Base-by-base conservation (phyloP, 805 yeast species). In the Ogataea nakhonphanomensis region DNA sequence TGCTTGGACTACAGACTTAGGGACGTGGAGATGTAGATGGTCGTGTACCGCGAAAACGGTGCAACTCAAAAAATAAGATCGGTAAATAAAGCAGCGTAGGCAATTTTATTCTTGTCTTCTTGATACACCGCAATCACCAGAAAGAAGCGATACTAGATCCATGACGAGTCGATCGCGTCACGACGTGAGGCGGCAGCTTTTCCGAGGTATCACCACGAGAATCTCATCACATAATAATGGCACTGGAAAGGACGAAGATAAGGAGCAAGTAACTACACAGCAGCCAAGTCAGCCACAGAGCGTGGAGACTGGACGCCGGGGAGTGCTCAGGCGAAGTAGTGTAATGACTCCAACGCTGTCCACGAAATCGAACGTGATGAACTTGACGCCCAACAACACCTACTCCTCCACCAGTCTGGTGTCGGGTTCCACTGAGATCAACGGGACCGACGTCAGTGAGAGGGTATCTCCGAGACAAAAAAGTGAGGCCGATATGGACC, bases 1-100 rank as follows among this genome's bases (percentile, higher is more conserved):
- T 87, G 96, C 62, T 57, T 77, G 8, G 67, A 49, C 8, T 45
- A 48, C 15, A 40, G 43, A 22, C 39, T 44, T 23, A 28, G 47
- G 17, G 51, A 46, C 33, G 22, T 37, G 15, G 44, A 43, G 15
- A 11, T 21, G 20, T 37, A 42, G 35, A 14, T 9, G 26, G 33
- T 33, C 34, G 37, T 34, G 43, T 25, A 32, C 35, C 22, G 21
- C 30, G 32, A 14, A 39, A 34, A 23, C 8, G 23, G 11, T 11
- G 11, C 25, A 25, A 13, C 15, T 4, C 29, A 33, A 34, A 24
- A 32, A 11, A 30, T 17, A 13, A 17, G 20, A 17, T 17, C 20
- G 20, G 12, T 8, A 15, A 17, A 13, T 25, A 30, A 29, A 29
- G 5, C 8, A 15, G 17, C 8, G 31, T 15, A 29, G 31, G 31